Evolutionary conservation across 306 rosid species (phyloP).

Genomic region (Cotoneaster glaucophyllus): DNA sequence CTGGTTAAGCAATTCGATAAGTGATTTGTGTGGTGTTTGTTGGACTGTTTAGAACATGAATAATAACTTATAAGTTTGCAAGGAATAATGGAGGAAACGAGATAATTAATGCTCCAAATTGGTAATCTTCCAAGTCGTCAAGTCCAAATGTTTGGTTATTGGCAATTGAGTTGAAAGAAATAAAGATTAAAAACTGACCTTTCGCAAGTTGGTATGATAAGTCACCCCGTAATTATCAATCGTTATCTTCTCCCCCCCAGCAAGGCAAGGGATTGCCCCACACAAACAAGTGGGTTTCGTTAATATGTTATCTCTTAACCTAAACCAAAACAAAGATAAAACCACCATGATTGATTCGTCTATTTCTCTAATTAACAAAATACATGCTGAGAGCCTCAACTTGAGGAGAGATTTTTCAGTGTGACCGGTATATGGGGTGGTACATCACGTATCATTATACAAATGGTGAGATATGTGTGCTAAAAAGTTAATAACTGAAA

Average conservation of each 20-base stretch:
- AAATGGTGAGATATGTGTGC: too few species aligned
- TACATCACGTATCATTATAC: too few species aligned
- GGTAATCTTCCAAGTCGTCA: not conserved
- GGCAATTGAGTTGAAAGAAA: not conserved
- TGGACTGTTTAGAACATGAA: not conserved
- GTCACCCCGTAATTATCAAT: not conserved
- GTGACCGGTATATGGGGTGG: too few species aligned
- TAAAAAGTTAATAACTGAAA: too few species aligned
- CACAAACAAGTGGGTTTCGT: constrained; percentile 9
- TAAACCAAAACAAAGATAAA: not conserved
- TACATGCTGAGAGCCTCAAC: not conserved
- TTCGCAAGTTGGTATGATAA: not conserved
- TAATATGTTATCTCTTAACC: constrained; percentile 4
- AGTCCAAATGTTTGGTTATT: not conserved
- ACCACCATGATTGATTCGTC: not conserved
- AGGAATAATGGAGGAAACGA: not conserved
- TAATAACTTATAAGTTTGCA: not conserved
- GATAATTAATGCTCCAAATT: not conserved
- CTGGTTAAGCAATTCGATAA: not conserved
- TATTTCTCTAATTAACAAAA: not conserved
- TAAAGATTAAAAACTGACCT: not conserved
- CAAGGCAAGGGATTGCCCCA: not conserved
- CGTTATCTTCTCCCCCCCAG: not conserved
- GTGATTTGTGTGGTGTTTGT: not conserved
- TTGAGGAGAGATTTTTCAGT: too few species aligned